phyloP scores from a whole-genome alignment of 106 monocot species.

The Dendrobium catenatum region DNA sequence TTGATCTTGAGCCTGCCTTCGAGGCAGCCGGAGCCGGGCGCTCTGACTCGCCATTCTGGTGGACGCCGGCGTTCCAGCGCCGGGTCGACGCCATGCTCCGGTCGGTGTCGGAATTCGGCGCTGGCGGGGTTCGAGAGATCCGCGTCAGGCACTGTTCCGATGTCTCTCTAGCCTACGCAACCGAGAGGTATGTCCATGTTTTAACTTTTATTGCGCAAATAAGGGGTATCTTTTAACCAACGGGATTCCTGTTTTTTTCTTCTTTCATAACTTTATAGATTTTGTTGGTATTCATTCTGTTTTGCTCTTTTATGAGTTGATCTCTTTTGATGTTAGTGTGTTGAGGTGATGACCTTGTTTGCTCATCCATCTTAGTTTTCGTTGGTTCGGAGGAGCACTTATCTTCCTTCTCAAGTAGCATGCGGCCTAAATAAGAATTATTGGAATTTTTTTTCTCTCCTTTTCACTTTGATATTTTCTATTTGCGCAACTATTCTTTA shows the following conservation, averaged over 20 bases:
- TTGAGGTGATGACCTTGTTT: background rate
- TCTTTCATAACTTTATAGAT: background rate
- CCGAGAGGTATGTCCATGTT: slow-evolving; percentile 43
- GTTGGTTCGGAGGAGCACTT: background rate
- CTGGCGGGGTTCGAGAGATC: slow-evolving; percentile 27
- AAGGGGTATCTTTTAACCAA: background rate
- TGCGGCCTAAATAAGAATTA: no score
- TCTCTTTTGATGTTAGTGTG: background rate
- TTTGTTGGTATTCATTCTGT: background rate
- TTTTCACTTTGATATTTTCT: no score
- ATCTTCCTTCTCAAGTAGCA: background rate
- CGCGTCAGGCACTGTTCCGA: slow-evolving; percentile 87
- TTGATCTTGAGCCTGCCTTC: slow-evolving; percentile 74
- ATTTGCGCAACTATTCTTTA: no score
- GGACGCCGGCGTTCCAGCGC: slow-evolving; percentile 75
- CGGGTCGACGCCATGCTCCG: slow-evolving; percentile 66
- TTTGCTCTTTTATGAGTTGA: background rate
- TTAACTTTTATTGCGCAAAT: no score
- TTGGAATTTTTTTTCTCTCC: no score
- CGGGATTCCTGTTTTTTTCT: background rate
- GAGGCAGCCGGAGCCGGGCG: slow-evolving; percentile 24
- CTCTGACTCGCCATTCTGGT: slow-evolving; percentile 52
- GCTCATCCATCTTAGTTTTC: background rate
- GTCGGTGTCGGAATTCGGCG: slow-evolving; percentile 33
- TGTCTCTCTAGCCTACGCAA: slow-evolving; percentile 28